Evolutionary conservation across 495 filamentous ascomycete species (phyloP), one percentile per base, ranked within the genome.

Genomic region (Astrocystis sublimbata): DNA sequence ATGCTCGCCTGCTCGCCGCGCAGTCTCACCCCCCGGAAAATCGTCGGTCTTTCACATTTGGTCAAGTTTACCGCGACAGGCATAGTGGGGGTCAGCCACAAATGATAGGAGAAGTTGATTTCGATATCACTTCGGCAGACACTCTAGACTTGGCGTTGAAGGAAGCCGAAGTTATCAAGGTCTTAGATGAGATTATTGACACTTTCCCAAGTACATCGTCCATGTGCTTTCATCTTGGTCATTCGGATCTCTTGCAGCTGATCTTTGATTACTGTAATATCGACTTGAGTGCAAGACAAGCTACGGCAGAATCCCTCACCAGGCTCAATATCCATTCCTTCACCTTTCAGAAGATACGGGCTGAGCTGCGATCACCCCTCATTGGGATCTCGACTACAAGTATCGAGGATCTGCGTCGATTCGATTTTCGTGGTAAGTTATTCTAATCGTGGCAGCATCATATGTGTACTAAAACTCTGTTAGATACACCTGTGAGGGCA

Each of bases 151-250:
- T 96, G n/a, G 86, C 92, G 0, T 71, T 97, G 53, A 93, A 94
- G 68, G 94, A 98, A 74, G 94, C 94, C 1, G 94, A 98, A 71
- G 89, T 92, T 4, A 86, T 98, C 58, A 98, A 97, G 71, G 92
- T 97, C 6, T 70, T 97, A 45, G 93, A 98, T 70, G 94, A 98
- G 68, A 88, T 97, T 45, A 83, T 96, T 23, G 83, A 89, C 40
- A 85, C 88, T 6, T 93, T 97, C 65, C 93, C 92, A 6, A 87
- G 85, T 42, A 78, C 92, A 31, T 79, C 83, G 4, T 81, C 85
- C 9, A 92, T 97, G 83, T 96, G 92, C 71, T 97, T 96, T 71
- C 87, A 97, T 66, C 76, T 98, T 47, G 96, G 96, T 55, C 94
- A 98, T 72, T 91, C 91, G 0, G 86, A 91, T 68, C 78, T 98